Evolutionary conservation across 2,329 filamentous ascomycete species (phyloP).

Genomic region (Fusarium buharicum): DNA sequence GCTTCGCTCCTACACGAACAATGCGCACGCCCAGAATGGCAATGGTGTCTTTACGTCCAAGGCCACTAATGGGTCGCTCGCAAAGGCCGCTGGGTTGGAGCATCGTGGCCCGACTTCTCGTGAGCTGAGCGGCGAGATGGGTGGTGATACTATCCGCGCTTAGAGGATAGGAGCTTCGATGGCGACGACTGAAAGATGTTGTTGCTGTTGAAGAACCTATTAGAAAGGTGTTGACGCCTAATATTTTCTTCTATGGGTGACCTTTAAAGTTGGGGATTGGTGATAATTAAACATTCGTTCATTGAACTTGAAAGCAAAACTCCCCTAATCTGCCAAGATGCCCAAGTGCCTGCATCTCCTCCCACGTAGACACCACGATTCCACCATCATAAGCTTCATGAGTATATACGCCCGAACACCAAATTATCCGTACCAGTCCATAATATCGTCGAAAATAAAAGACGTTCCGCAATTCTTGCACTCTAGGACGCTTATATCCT

Average conservation of each 20-base stretch:
- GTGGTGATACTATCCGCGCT: conserved; percentile 63
- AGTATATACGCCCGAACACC: conserved; percentile 7
- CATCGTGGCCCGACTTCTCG: conserved; percentile 62
- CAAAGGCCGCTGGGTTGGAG: conserved; percentile 41
- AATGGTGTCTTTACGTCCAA: conserved; percentile 24
- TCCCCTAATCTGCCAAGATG: not conserved
- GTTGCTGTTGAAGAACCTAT: conserved; percentile 26
- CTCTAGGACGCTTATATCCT: not conserved
- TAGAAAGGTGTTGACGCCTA: conserved; percentile 12
- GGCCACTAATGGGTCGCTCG: conserved; percentile 41
- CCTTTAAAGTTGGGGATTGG: conserved; percentile 8
- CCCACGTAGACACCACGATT: not conserved
- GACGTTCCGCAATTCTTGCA: not conserved
- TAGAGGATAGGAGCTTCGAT: conserved; percentile 29
- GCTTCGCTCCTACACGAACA: conserved; percentile 52
- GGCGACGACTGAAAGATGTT: conserved; percentile 20
- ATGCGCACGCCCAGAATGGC: conserved; percentile 27
- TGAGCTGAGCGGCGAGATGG: conserved; percentile 70
- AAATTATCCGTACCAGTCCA: too few species aligned
- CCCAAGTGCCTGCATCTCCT: not conserved
- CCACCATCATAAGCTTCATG: not conserved
- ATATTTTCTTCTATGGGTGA: conserved; percentile 18
- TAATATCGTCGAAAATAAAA: not conserved
- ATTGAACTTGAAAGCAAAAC: conserved; percentile 16
- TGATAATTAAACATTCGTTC: conserved; percentile 11